Conservation (phyloP, 139 green algal genomes). For the Limnomonas spitsbergensis region DNA sequence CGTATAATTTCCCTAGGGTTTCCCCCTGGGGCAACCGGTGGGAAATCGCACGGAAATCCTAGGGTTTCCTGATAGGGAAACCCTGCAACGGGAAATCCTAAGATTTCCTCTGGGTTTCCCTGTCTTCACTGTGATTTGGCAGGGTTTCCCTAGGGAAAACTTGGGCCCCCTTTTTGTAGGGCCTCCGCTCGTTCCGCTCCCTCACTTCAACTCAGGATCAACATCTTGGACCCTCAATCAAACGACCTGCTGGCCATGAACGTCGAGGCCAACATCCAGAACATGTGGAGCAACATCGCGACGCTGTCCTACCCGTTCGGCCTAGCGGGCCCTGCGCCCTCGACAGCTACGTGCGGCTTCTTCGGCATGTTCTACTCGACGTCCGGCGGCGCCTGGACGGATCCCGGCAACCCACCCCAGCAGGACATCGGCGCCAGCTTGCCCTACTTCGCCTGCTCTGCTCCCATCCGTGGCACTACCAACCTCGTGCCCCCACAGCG, state of each 20-base stretch:
- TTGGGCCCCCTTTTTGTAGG: too few relatives aligned
- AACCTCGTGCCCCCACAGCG: neutral
- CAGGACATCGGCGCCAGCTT: neutral
- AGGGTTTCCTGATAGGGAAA: too few relatives aligned
- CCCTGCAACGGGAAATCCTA: too few relatives aligned
- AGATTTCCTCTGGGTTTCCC: too few relatives aligned
- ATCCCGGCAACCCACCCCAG: neutral
- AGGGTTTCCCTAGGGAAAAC: too few relatives aligned
- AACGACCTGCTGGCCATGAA: neutral
- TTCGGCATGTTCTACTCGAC: slow-evolving; percentile 13
- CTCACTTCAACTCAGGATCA: too few relatives aligned
- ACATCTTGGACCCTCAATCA: neutral
- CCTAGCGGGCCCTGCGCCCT: neutral
- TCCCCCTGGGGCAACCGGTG: too few relatives aligned
- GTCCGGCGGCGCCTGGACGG: neutral
- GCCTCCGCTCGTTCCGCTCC: too few relatives aligned
- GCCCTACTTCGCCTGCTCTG: slow-evolving; percentile 6
- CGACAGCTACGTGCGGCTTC: neutral
- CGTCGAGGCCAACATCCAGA: neutral
- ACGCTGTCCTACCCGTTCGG: neutral
- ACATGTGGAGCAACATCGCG: slow-evolving; percentile 1
- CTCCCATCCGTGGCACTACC: neutral
- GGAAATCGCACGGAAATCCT: too few relatives aligned
- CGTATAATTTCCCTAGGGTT: too few relatives aligned
- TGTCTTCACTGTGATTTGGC: too few relatives aligned